phyloP scores from a whole-genome alignment of 345 rosid genomes.

The Gossypium thurberi region DNA sequence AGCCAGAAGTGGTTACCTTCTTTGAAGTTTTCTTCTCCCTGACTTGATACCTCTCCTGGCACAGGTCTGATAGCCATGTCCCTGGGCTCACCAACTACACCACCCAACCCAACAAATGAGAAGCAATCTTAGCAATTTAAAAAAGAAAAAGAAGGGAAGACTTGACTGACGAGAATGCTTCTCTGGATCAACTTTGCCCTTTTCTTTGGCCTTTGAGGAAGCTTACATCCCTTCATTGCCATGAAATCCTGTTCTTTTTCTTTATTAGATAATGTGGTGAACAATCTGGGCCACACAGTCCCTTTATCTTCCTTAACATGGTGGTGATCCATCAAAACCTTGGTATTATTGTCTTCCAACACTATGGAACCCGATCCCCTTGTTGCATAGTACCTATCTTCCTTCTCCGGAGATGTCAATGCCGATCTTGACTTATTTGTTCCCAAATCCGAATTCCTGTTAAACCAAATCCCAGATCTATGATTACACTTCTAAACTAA shows the following conservation, averaged over 20 bases:
- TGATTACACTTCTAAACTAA: background rate
- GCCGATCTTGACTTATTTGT: constrained; percentile 41
- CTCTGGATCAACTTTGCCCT: constrained; percentile 83
- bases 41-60: constrained; percentile 84
- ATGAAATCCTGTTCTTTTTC: constrained; percentile 94
- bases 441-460: constrained; percentile 44
- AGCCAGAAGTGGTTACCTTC: constrained; percentile 40
- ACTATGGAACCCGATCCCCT: constrained; percentile 65
- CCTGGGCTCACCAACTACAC: constrained; percentile 86
- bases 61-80: constrained; percentile 76
- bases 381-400: constrained; percentile 72
- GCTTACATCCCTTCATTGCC: constrained; percentile 95
- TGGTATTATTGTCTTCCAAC: constrained; percentile 50
- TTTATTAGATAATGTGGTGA: constrained; percentile 68
- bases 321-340: constrained; percentile 43
- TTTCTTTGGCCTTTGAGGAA: constrained; percentile 87
- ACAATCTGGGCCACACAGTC: constrained; percentile 70
- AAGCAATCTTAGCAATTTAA: background rate
- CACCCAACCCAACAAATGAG: background rate
- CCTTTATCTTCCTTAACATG: constrained; percentile 49
- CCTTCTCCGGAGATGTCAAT: constrained; percentile 58
- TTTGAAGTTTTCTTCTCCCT: constrained; percentile 89
- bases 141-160: background rate
- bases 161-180: constrained; percentile 57
- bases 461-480: constrained; percentile 14